Conservation (phyloP, 208 protist species). For the Herpetomonas tarakana region DNA sequence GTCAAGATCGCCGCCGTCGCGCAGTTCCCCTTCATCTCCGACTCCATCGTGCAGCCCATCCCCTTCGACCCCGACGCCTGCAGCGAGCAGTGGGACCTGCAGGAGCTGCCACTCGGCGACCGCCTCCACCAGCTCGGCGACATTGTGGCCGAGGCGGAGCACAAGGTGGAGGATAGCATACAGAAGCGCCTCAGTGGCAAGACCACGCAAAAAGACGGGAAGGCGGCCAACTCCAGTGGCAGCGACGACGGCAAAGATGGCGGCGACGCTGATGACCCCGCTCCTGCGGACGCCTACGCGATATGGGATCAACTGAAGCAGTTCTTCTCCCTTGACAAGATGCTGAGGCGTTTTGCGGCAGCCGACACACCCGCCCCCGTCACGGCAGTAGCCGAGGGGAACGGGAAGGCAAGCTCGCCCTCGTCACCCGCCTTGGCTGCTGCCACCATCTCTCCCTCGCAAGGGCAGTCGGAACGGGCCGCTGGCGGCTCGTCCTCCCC, state of each 20-base stretch:
- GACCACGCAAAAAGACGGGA: neutral
- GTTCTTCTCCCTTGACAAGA: neutral
- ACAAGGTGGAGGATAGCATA: slow-evolving; percentile 13
- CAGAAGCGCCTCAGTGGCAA: neutral
- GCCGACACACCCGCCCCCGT: neutral
- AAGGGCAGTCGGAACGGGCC: too few relatives aligned
- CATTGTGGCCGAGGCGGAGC: slow-evolving; percentile 23
- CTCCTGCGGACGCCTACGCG: neutral
- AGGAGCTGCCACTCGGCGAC: slow-evolving; percentile 21
- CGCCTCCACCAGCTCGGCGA: slow-evolving; percentile 24
- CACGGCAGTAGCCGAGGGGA: neutral
- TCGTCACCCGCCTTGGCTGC: neutral
- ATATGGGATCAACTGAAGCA: neutral
- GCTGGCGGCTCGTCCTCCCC: neutral
- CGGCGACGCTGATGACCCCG: neutral
- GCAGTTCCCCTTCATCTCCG: slow-evolving; percentile 71
- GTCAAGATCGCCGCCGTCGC: slow-evolving; percentile 54
- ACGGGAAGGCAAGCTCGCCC: neutral
- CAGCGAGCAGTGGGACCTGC: slow-evolving; percentile 43
- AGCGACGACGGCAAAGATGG: slow-evolving; percentile 1
- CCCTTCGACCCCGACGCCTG: slow-evolving; percentile 42
- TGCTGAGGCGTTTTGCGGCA: neutral
- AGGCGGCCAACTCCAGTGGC: neutral
- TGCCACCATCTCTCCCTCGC: neutral
- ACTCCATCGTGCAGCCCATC: slow-evolving; percentile 35